phyloP scores from a whole-genome alignment of 2,329 filamentous ascomycete species.

The Fusarium algeriense region DNA sequence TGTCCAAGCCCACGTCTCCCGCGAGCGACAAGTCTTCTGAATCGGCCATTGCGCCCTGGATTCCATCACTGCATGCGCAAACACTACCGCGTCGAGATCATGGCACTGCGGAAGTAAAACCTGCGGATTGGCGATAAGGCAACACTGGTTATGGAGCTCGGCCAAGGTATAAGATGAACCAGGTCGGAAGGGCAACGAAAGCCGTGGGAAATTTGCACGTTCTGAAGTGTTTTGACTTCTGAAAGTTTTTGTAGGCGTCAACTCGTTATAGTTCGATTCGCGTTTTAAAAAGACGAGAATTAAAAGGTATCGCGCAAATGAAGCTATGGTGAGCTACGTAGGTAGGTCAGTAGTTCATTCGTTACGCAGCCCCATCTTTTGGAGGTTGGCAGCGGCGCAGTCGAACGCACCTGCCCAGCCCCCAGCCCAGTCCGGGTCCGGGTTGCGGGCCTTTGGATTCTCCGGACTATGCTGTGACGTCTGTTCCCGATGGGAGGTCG shows the following conservation, averaged over 20 bases:
- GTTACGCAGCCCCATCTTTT: conserved; percentile 42
- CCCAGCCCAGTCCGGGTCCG: conserved; percentile 1
- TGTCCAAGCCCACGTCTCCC: conserved; percentile 56
- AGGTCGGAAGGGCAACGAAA: conserved; percentile 37
- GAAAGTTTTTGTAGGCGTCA: neutral
- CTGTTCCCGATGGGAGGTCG: conserved; percentile 31
- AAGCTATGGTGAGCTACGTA: conserved; percentile 45
- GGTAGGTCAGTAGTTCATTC: conserved; percentile 37
- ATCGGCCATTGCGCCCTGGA: conserved; percentile 61
- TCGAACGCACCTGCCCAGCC: conserved; percentile 22
- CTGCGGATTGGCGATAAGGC: conserved; percentile 38
- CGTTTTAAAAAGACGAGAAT: conserved; percentile 10
- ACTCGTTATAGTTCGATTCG: neutral
- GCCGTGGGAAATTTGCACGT: conserved; percentile 4
- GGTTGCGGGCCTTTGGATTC: conserved; percentile 47
- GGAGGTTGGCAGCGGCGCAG: conserved; percentile 42
- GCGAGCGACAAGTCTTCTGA: conserved; percentile 59
- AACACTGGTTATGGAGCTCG: conserved; percentile 43
- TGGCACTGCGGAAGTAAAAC: conserved; percentile 43
- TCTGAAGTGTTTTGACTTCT: conserved; percentile 3
- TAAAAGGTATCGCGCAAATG: conserved; percentile 35
- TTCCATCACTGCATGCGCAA: conserved; percentile 55
- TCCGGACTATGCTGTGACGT: conserved; percentile 47
- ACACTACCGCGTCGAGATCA: conserved; percentile 45
- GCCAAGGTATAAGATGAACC: conserved; percentile 19